Base-by-base conservation (phyloP, 2,329 filamentous ascomycete species). In the Penicillium decumbens region DNA sequence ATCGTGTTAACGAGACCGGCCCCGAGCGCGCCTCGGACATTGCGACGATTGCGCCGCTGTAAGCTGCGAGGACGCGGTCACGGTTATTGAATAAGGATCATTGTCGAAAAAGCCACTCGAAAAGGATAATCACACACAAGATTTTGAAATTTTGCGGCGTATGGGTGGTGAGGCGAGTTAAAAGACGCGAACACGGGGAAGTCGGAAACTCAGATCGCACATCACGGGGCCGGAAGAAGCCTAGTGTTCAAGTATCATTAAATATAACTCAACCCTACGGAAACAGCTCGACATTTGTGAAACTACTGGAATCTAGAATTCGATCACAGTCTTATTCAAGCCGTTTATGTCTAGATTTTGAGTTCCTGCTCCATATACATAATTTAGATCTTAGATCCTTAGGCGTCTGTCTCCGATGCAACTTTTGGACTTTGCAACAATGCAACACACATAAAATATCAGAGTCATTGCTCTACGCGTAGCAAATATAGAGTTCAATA, bases 1-100 rank as follows among this genome's bases (percentile, higher is more conserved):
- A 73, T 47, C 68, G 70, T 46, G 68, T 50, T 41, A 71, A 49
- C 41, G 65, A 65, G 24, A 63, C 56, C 47, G 66, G 62, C 41
- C 61, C 58, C 25, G 67, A 56, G 43, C 57, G 61, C 40, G 63
- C 47, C 46, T 64, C 63, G 50, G 68, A 58, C 67, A 70, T 70
- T 45, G 51, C 60, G 58, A 55, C 55, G 43, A 29, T 48, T 41
- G 29, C 52, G 47, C 53, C 54, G 48, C 40, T 49, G 41, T 42
- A 54, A 55, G 57, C 59, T 53, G 49, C 39, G 30, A 25, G 35
- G 33, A 46, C 15, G 27, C 29, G 40, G 50, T 53, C 47, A 55
- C 24, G 30, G 42, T 38, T 45, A 60, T 33, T 41, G 44, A 35
- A 47, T 30, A 40, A 41, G 49, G 41, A 46, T 54, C 56, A 62